phyloP scores from a whole-genome alignment of 116 monocot genomes.

The Cymodocea nodosa region DNA sequence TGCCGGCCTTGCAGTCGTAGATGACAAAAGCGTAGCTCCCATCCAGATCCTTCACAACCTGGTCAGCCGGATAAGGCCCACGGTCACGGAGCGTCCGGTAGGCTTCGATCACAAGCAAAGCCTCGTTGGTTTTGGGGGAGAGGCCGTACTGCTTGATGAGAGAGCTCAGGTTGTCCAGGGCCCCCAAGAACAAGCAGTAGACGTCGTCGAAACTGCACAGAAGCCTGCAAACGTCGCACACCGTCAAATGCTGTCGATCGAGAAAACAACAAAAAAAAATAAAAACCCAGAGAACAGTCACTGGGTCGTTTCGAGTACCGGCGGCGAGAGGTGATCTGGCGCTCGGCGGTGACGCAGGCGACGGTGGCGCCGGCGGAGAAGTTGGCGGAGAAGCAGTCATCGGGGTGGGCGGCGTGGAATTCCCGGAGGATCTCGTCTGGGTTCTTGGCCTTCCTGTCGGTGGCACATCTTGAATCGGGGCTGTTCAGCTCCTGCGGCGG shows the following conservation, averaged over 20 bases:
- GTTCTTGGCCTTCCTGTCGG: conserved; percentile 21
- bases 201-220: conserved; percentile 64
- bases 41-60: conserved; percentile 60
- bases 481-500: conserved; percentile 81
- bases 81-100: conserved; percentile 89
- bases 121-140: conserved; percentile 46
- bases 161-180: conserved; percentile 61
- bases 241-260: too few relatives aligned
- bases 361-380: conserved; percentile 65
- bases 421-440: conserved; percentile 63
- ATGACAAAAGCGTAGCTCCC: conserved; percentile 81
- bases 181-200: conserved; percentile 71
- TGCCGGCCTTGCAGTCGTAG: conserved; percentile 45
- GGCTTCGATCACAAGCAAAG: conserved; percentile 71
- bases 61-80: conserved; percentile 86
- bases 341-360: conserved; percentile 38
- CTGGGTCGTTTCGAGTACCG: conserved; percentile 2
- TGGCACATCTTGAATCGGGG: conserved; percentile 21
- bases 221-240: conserved; percentile 40
- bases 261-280: too few relatives aligned
- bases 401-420: conserved; percentile 32
- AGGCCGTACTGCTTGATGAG: conserved; percentile 75
- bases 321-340: conserved; percentile 9
- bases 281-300: not conserved
- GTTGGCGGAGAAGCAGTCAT: conserved; percentile 35